phyloP scores from a whole-genome alignment of 495 filamentous ascomycete species.

The Podospora pseudopauciseta region DNA sequence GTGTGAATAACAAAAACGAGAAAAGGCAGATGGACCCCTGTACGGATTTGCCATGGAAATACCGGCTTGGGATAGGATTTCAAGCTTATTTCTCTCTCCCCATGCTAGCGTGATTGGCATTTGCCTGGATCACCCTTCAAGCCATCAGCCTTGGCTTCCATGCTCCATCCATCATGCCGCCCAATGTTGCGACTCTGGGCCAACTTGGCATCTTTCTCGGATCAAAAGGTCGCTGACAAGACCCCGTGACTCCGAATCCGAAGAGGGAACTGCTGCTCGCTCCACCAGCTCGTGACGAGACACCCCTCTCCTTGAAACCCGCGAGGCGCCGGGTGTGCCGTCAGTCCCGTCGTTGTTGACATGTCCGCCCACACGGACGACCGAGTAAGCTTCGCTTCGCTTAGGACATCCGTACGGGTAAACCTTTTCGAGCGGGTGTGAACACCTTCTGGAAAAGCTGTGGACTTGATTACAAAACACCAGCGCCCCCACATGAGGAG shows the following conservation, averaged over 20 bases:
- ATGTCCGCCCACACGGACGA: not conserved
- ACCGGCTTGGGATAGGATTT: conserved; percentile 23
- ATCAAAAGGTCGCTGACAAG: not conserved
- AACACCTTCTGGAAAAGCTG: not conserved
- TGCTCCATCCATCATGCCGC: conserved; percentile 3
- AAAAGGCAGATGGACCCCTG: conserved; percentile 16
- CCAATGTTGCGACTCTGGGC: not conserved
- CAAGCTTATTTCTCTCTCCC: conserved; percentile 36
- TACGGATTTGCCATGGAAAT: conserved; percentile 31
- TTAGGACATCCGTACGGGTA: not conserved
- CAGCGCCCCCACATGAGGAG: not conserved
- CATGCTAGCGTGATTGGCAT: conserved; percentile 24
- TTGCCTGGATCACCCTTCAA: conserved; percentile 12
- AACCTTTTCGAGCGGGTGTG: not conserved
- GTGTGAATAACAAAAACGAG: conserved; percentile 2
- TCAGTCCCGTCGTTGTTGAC: not conserved
- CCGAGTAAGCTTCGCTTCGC: not conserved
- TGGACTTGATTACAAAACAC: conserved; percentile 4
- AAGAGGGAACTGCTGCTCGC: not conserved
- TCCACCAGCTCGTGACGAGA: not conserved
- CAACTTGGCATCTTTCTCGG: conserved; percentile 7
- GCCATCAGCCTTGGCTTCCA: conserved; percentile 10
- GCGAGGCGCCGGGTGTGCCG: no score
- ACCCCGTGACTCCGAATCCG: conserved; percentile 11
- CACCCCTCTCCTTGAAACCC: not conserved